Base-by-base conservation (phyloP, 176 grass and related monocot genomes). In the Canna indica region DNA sequence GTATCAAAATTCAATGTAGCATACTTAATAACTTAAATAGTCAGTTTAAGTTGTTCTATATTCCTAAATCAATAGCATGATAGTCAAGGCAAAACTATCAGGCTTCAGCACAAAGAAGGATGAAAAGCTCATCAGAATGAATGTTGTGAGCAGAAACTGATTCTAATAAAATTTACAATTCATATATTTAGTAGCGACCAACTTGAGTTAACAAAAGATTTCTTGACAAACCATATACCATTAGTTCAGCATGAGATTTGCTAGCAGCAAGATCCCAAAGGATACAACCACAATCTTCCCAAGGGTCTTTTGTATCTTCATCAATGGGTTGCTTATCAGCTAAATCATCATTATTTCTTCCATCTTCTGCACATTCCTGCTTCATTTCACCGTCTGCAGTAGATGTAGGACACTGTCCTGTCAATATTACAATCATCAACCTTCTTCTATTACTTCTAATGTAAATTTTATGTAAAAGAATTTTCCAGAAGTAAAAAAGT, bases 201-300 rank as follows among this genome's bases (percentile, higher is more conserved):
- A 5, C 35, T 66, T 41, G 54, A 57, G 22, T 56, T 42, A 42
- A 60, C 38, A 42, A 33, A 73, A 33, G 56, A 41, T 1, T 38
- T n/a, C 35, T n/a, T 44, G 41, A 41, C n/a, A 13, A 1, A 73
- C 27, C 26, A 28, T 41, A 41, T 83, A 97, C 94, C 94, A 97
- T 90, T 64, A 92, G 64, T 80, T 97, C 78, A 80, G 94, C 94
- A 78, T 97, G 88, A 79, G 81, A 77, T 85, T 81, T 72, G 71
- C 79, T 82, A 75, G 82, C 89, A 24, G 89, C 75, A 62, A 97
- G 84, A 67, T 97, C 86, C 94, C 94, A 90, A 54, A 97, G 82
- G 63, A 90, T 85, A 70, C 94, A 92, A 44, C 82, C 89, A 73
- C 44, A 72, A 73, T 92, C 86, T 83, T 97, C 94, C 89, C 86